Conservation (phyloP, 1,139 yeast species). For the Suhomyces bribrorum region DNA sequence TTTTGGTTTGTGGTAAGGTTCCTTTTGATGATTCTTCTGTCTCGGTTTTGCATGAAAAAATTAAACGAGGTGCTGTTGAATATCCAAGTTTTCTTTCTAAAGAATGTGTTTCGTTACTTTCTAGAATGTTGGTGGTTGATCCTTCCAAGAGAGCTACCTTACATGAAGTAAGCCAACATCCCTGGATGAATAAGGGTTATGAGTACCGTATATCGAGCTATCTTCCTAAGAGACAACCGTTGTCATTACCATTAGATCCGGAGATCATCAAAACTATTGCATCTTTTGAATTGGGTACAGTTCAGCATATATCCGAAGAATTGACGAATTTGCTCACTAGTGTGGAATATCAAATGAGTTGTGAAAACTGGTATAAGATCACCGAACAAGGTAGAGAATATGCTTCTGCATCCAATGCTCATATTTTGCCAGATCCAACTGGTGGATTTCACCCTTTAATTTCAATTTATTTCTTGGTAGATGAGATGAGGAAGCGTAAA, state of each 20-base stretch:
- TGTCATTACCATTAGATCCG: conserved; percentile 70
- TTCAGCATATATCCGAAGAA: conserved; percentile 56
- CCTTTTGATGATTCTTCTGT: conserved; percentile 97
- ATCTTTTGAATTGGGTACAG: conserved; percentile 75
- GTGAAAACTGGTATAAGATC: conserved; percentile 63
- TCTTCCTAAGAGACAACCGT: conserved; percentile 75
- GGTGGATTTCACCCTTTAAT: conserved; percentile 85
- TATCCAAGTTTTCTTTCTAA: conserved; percentile 82
- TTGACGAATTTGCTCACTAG: conserved; percentile 63
- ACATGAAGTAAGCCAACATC: conserved; percentile 79
- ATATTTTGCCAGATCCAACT: conserved; percentile 72
- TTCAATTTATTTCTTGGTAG: conserved; percentile 82
- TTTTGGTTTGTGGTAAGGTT: conserved; percentile 93
- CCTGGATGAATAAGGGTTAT: conserved; percentile 93
- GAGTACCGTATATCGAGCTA: conserved; percentile 72
- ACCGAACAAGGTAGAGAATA: conserved; percentile 44
- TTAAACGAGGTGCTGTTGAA: conserved; percentile 88
- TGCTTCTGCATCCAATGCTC: conserved; percentile 42
- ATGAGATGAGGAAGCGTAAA: conserved; percentile 77
- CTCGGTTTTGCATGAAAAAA: conserved; percentile 89
- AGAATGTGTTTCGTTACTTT: conserved; percentile 80
- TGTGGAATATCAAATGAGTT: conserved; percentile 66
- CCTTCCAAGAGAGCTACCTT: conserved; percentile 79
- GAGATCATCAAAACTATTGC: conserved; percentile 75
- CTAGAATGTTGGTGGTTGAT: conserved; percentile 90